Evolutionary conservation across 2,329 filamentous ascomycete genomes (phyloP), one percentile per base, ranked within the genome.

Genomic region (Diaporthe sp.): DNA sequence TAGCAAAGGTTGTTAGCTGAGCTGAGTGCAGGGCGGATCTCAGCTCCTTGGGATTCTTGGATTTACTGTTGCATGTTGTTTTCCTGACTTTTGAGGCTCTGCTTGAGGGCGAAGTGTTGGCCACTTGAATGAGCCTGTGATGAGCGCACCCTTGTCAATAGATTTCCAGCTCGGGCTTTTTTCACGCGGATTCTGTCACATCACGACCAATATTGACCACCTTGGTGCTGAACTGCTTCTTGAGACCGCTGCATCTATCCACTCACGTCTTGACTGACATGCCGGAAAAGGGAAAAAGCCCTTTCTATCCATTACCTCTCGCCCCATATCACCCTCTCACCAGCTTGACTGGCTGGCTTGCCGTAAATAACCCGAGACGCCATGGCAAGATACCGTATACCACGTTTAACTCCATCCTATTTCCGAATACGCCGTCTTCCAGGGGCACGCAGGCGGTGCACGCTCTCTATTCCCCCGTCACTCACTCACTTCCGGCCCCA

Each of bases 71-170:
- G 34, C 28, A 42, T 25, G 28, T 15, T 42, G 15, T 42, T 15
- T 51, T 37, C 15, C 25, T 49, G 39, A 37, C 37, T 28, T 22
- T 55, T 31, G 65, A 55, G 34, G 49, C 13, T 55, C 46, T 42
- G 65, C 34, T 55, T 15, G 49, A 53, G n/a, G 65, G n/a, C 19
- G 28, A 51, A 31, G 34, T 60, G 42, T 70, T 74, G 62, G 57
- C 72, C 72, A 58, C n/a, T 42, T 74, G 51, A 57, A 60, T 51
- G 72, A 74, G 67, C 60, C 58, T 25, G 17, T 57, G 53, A 49
- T 57, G 42, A 49, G 39, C 28, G 37, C 42, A 44, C 28, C 60
- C 51, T 37, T 71, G 42, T 55, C 51, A 58, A 74, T 58, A 74
- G 53, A 74, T 58, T 74, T 42, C 37, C 72, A 42, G 61, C 61